phyloP scores from a whole-genome alignment of 2,329 filamentous ascomycete genomes.

The Xylaria sp. region DNA sequence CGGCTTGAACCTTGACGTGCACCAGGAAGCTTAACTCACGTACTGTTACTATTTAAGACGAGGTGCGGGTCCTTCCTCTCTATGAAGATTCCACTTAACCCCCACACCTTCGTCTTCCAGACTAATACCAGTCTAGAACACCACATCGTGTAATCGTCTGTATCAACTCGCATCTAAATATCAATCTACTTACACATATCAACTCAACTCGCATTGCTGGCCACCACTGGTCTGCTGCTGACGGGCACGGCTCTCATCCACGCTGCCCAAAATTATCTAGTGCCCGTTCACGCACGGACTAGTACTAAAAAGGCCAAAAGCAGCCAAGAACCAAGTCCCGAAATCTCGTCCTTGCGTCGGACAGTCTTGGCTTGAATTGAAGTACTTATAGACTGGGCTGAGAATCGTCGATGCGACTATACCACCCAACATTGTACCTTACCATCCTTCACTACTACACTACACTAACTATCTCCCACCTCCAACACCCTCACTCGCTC shows the following conservation, averaged over 20 bases:
- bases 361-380: conserved; percentile 23
- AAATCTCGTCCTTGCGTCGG: conserved; percentile 28
- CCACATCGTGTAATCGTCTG: background rate
- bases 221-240: background rate
- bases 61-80: background rate
- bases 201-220: background rate
- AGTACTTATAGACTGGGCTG: conserved; percentile 22
- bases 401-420: conserved; percentile 17
- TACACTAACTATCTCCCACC: background rate
- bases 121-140: background rate
- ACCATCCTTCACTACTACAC: conserved; percentile 5
- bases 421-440: conserved; percentile 3
- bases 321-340: conserved; percentile 34
- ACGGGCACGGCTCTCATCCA: background rate
- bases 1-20: background rate
- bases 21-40: background rate
- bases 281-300: background rate
- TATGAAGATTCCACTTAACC: background rate
- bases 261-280: background rate
- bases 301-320: conserved; percentile 21
- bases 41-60: background rate
- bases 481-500: background rate
- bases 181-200: background rate
- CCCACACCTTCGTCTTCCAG: background rate
- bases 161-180: background rate